Conservation (phyloP, 768 basidiomycete species). For the Lactifluus pinguis region DNA sequence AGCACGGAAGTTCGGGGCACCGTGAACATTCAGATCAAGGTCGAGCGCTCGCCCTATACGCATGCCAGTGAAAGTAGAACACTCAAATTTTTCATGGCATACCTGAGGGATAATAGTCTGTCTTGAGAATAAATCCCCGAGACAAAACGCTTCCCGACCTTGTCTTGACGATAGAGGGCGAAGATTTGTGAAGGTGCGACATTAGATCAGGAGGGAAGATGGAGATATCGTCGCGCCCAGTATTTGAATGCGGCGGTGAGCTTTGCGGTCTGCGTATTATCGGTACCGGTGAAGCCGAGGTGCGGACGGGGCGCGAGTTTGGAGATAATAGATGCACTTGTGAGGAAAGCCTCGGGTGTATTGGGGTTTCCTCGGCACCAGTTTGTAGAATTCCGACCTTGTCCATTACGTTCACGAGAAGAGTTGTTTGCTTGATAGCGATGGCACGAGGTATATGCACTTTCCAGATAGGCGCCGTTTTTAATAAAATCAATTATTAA, state of each 20-base stretch:
- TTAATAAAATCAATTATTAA: no score
- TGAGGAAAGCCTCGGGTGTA: background rate
- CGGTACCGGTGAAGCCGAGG: background rate
- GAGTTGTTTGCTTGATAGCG: background rate
- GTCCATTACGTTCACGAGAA: background rate
- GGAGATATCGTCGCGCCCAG: background rate
- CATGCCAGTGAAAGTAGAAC: background rate
- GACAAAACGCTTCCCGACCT: constrained; percentile 77
- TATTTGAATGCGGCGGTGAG: constrained; percentile 4
- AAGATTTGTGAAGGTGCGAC: constrained; percentile 53
- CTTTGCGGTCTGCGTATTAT: constrained; percentile 8
- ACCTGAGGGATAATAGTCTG: constrained; percentile 80
- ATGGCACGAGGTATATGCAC: background rate
- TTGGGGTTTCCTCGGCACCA: background rate
- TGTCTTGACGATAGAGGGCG: constrained; percentile 71
- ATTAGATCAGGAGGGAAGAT: constrained; percentile 47
- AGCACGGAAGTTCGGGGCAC: constrained; percentile 92
- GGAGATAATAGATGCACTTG: background rate
- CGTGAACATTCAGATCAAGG: constrained; percentile 84
- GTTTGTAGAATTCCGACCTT: background rate
- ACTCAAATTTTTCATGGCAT: background rate
- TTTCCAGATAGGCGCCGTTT: no score
- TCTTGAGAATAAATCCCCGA: constrained; percentile 89
- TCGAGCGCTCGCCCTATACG: constrained; percentile 73
- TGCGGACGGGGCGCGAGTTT: background rate